These are phyloP conservation scores for Fusarium multiceps DNA, from an alignment of 2,329 filamentous ascomycete species.

Conservation along the genomic window DNA sequence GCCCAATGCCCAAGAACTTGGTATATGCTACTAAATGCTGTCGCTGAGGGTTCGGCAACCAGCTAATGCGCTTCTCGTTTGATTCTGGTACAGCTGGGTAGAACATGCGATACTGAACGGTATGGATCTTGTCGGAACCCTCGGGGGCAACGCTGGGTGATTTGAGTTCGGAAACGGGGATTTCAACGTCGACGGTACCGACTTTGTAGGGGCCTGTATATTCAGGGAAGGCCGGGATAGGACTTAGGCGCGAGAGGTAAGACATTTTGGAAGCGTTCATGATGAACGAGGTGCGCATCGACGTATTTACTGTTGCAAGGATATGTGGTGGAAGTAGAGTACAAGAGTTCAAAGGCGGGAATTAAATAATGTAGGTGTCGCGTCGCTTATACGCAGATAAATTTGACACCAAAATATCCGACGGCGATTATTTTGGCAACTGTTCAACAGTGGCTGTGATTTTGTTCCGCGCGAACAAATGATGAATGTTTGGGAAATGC, in stretches of 20 bases:
- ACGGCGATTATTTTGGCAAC: background rate
- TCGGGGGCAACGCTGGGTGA: conserved; percentile 65
- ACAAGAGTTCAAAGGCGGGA: background rate
- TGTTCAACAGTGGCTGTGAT: background rate
- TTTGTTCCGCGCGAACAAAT: background rate
- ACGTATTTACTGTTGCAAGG: background rate
- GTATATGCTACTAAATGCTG: conserved; percentile 80
- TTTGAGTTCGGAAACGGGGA: conserved; percentile 71
- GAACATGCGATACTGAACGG: conserved; percentile 83
- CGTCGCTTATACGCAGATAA: background rate
- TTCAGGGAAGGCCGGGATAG: conserved; percentile 76
- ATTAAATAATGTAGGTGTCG: background rate
- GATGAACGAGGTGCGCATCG: background rate
- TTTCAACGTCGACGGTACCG: conserved; percentile 80
- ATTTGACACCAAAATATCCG: background rate
- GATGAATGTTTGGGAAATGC: background rate
- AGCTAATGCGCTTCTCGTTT: conserved; percentile 71
- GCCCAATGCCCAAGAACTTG: conserved; percentile 76
- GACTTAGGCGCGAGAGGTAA: conserved; percentile 69
- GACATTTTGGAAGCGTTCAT: conserved; percentile 55
- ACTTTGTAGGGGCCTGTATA: conserved; percentile 79
- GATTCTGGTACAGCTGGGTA: conserved; percentile 74
- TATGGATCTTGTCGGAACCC: conserved; percentile 70
- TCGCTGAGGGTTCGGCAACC: conserved; percentile 82
- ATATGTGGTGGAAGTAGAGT: background rate